These are phyloP conservation scores for Tylopilus intermedius DNA, from an alignment of 768 basidiomycete genomes.

Conservation along the genomic window DNA sequence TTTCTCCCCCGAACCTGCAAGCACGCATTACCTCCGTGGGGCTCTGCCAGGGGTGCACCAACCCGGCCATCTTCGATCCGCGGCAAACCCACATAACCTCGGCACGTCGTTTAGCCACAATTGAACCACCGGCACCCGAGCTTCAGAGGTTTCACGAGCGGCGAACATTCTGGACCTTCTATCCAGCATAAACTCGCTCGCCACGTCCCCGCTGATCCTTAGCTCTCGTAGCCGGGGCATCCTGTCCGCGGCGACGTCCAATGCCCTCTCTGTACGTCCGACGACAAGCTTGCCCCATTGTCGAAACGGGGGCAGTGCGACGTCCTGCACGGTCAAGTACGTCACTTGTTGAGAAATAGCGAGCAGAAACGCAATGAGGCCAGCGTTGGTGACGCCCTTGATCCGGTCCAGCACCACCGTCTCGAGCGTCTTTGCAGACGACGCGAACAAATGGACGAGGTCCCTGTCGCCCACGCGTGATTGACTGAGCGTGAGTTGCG, in stretches of 20 bases:
- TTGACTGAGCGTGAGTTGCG: conserved; percentile 14
- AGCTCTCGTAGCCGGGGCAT: conserved; percentile 16
- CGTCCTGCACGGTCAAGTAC: conserved; percentile 14
- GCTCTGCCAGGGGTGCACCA: conserved; percentile 17
- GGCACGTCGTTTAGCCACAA: conserved; percentile 21
- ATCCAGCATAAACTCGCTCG: conserved; percentile 23
- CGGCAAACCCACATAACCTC: conserved; percentile 18
- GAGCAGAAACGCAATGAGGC: conserved; percentile 13
- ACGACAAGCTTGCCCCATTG: conserved; percentile 17
- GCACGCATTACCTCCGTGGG: background rate
- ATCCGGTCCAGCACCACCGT: conserved; percentile 14
- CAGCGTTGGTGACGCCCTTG: conserved; percentile 18
- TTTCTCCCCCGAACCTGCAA: background rate
- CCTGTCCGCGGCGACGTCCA: conserved; percentile 17
- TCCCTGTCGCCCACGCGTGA: conserved; percentile 18
- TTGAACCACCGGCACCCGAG: conserved; percentile 9
- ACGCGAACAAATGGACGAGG: conserved; percentile 12
- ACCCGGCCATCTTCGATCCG: conserved; percentile 19
- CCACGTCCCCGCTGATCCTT: conserved; percentile 19
- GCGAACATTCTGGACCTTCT: conserved; percentile 18
- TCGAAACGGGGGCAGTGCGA: conserved; percentile 16
- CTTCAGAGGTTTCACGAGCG: background rate
- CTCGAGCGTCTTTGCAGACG: conserved; percentile 15
- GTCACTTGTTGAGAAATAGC: conserved; percentile 10
- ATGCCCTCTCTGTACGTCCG: conserved; percentile 16